These are phyloP conservation scores for Limnomonas spitsbergensis DNA, from an alignment of 139 green algal genomes.

Conservation along the genomic window DNA sequence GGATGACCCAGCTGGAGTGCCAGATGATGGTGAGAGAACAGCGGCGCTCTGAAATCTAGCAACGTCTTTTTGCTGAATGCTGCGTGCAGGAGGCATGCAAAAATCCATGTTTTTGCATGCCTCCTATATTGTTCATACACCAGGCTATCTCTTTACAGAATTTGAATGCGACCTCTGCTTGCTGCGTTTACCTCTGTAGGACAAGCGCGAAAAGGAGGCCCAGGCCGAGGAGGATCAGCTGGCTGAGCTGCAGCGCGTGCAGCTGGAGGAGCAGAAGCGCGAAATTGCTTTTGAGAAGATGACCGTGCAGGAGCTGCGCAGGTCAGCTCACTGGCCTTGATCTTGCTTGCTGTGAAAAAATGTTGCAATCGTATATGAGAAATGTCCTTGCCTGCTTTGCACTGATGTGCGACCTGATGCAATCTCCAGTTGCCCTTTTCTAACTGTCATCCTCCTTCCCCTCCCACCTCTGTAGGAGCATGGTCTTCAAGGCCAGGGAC, in stretches of 20 bases:
- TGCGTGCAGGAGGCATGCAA: too few species aligned
- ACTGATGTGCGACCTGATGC: neutral
- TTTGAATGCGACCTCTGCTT: too few species aligned
- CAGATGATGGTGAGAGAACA: slow-evolving; percentile 33
- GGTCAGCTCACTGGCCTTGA: neutral
- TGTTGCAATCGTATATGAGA: neutral
- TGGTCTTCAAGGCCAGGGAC: slow-evolving; percentile 20
- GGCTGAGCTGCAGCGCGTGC: neutral
- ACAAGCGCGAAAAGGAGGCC: neutral
- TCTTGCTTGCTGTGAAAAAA: neutral
- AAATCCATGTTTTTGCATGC: too few species aligned
- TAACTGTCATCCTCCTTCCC: neutral
- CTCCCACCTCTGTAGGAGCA: neutral
- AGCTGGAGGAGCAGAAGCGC: neutral
- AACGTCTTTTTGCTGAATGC: too few species aligned
- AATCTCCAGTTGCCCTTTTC: neutral
- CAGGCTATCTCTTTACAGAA: too few species aligned
- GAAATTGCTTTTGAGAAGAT: neutral
- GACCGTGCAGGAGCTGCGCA: slow-evolving; percentile 8
- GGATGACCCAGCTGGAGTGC: slow-evolving; percentile 10
- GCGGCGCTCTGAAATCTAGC: too few species aligned
- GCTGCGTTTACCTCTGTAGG: too few species aligned
- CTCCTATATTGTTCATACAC: too few species aligned
- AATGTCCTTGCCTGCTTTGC: neutral
- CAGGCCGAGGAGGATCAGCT: neutral